Percentiles rank a stretch among this genome's conserved stretches.
Conservation (phyloP, 1,139 yeast genomes). For the Torulaspora pretoriensis region DNA sequence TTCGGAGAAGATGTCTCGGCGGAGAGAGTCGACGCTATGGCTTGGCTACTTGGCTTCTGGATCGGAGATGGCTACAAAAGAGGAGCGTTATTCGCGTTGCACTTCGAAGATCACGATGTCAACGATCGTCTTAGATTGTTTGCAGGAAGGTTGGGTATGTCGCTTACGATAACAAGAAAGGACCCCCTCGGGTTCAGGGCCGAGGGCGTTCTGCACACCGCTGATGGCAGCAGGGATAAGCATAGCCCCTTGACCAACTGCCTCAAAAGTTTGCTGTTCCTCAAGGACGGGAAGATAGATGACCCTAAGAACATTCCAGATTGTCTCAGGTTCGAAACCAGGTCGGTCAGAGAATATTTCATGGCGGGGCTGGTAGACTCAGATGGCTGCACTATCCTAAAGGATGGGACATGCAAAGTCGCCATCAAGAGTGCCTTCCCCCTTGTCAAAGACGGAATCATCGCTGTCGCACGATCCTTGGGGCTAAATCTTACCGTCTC, state of each 20-base stretch:
- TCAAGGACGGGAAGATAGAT: constrained; percentile 4
- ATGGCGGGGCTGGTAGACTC: constrained; percentile 41
- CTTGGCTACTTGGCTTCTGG: constrained; percentile 29
- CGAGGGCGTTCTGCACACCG: constrained; percentile 1
- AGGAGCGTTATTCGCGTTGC: constrained; percentile 21
- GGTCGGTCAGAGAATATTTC: constrained; percentile 37
- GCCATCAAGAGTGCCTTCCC: constrained; percentile 25
- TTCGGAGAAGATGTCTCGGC: background rate
- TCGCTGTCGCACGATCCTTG: constrained; percentile 38
- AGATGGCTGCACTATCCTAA: constrained; percentile 25
- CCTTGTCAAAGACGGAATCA: constrained; percentile 32
- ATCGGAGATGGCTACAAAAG: constrained; percentile 8
- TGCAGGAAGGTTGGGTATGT: constrained; percentile 11
- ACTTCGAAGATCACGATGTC: constrained; percentile 17
- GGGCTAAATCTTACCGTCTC: constrained; percentile 23
- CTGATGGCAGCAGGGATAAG: constrained; percentile 4
- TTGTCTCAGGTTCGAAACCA: constrained; percentile 20
- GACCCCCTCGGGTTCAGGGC: background rate
- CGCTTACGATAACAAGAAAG: background rate
- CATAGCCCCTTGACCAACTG: constrained; percentile 8
- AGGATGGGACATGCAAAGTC: constrained; percentile 13
- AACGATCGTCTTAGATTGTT: constrained; percentile 13
- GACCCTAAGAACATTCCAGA: constrained; percentile 18
- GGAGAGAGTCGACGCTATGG: constrained; percentile 15
- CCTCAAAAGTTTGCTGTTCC: constrained; percentile 5